These are phyloP conservation scores for Beauveria caledonica DNA, from an alignment of 2,329 filamentous ascomycete genomes.

Conservation along the genomic window DNA sequence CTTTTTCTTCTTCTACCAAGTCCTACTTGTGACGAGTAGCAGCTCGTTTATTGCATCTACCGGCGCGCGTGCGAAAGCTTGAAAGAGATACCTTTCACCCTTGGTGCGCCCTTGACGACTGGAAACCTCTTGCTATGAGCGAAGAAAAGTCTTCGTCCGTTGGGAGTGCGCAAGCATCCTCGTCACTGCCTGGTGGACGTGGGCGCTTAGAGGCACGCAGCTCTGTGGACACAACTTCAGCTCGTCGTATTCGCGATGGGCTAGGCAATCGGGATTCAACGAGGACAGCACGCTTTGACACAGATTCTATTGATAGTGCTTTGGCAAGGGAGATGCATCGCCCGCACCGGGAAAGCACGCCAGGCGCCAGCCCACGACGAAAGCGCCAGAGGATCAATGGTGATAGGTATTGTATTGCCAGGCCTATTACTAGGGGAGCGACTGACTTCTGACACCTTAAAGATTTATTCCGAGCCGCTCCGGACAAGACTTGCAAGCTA, in stretches of 20 bases:
- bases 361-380: slow-evolving; percentile 46
- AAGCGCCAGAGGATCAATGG: slow-evolving; percentile 54
- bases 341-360: slow-evolving; percentile 43
- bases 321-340: slow-evolving; percentile 43
- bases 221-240: slow-evolving; percentile 27
- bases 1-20: not conserved
- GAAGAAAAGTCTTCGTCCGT: slow-evolving; percentile 24
- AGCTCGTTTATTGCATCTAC: not conserved
- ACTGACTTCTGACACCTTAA: slow-evolving; percentile 18
- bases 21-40: not conserved
- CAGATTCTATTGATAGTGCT: slow-evolving; percentile 42
- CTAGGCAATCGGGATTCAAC: slow-evolving; percentile 28
- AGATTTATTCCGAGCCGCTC: slow-evolving; percentile 94
- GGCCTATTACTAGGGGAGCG: not conserved
- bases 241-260: slow-evolving; percentile 27
- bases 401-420: slow-evolving; percentile 41
- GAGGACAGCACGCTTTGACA: slow-evolving; percentile 34
- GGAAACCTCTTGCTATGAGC: slow-evolving; percentile 16
- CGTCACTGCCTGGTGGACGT: slow-evolving; percentile 38
- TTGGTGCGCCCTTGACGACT: not conserved
- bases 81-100: not conserved
- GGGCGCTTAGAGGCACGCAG: slow-evolving; percentile 34
- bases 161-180: slow-evolving; percentile 28
- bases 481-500: slow-evolving; percentile 87
- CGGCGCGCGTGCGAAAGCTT: not conserved